phyloP scores from a whole-genome alignment of 306 rosid species.

The Senna tora region DNA sequence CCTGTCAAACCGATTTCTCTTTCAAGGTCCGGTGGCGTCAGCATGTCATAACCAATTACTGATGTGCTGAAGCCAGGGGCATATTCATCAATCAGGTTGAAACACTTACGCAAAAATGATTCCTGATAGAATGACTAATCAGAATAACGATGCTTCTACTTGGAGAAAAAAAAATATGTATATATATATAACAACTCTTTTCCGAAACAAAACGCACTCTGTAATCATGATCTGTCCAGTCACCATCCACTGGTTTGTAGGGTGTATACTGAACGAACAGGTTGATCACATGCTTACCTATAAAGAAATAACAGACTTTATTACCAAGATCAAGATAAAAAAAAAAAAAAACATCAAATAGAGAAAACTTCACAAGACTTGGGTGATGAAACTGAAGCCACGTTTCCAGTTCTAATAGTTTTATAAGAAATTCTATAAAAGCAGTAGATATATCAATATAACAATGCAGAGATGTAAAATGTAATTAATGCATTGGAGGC shows the following conservation, averaged over 20 bases:
- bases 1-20: slow-evolving; percentile 93
- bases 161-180: not conserved
- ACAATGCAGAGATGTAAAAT: not conserved
- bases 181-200: slow-evolving; percentile 15
- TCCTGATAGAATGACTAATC: slow-evolving; percentile 53
- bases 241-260: slow-evolving; percentile 74
- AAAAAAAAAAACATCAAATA: no score
- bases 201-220: slow-evolving; percentile 58
- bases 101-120: slow-evolving; percentile 73
- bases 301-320: slow-evolving; percentile 30
- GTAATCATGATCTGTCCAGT: slow-evolving; percentile 78
- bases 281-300: slow-evolving; percentile 94
- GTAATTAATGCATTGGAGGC: slow-evolving; percentile 27
- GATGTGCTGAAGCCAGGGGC: slow-evolving; percentile 90
- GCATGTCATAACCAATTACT: slow-evolving; percentile 80
- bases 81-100: slow-evolving; percentile 79
- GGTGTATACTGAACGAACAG: slow-evolving; percentile 91
- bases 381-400: slow-evolving; percentile 1
- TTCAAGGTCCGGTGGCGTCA: slow-evolving; percentile 97
- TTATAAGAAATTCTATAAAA: slow-evolving; percentile 16
- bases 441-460: slow-evolving; percentile 6
- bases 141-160: slow-evolving; percentile 17
- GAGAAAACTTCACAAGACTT: not conserved
- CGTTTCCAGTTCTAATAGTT: not conserved
- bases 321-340: not conserved